phyloP scores from a whole-genome alignment of 495 filamentous ascomycete species.

The Lasiosphaeria miniovina region DNA sequence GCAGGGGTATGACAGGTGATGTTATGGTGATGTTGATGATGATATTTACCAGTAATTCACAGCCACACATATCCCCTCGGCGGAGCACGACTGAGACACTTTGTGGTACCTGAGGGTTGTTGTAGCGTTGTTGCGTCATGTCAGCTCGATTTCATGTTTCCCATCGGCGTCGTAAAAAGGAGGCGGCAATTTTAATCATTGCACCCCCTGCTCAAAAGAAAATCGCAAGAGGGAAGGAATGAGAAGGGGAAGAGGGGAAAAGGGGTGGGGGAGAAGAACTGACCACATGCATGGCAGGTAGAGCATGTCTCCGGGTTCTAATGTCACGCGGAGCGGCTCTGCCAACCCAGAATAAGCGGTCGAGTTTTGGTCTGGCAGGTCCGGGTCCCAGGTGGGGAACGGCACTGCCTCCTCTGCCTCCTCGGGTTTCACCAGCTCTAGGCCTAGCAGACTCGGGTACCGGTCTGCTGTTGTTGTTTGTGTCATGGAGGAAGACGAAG shows the following conservation, averaged over 20 bases:
- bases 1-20: background rate
- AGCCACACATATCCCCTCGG: constrained; percentile 60
- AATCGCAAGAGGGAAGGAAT: background rate
- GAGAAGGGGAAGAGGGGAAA: background rate
- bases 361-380: constrained; percentile 42
- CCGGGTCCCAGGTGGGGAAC: constrained; percentile 71
- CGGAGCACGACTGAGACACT: constrained; percentile 61
- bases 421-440: constrained; percentile 30
- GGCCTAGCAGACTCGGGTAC: background rate
- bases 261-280: constrained; percentile 19
- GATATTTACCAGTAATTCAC: constrained; percentile 72
- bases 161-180: too few relatives aligned
- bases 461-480: background rate
- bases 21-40: background rate
- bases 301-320: constrained; percentile 73
- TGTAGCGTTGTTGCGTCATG: background rate
- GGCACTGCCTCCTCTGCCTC: constrained; percentile 48
- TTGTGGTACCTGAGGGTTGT: constrained; percentile 50
- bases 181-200: too few relatives aligned
- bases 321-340: constrained; percentile 55
- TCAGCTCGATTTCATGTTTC: background rate
- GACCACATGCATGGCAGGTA: constrained; percentile 75
- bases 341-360: constrained; percentile 55
- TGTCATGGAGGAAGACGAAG: background rate
- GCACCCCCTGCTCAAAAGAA: too few relatives aligned